phyloP scores from a whole-genome alignment of 1,139 yeast species.

The Blastobotrys ciferrii region DNA sequence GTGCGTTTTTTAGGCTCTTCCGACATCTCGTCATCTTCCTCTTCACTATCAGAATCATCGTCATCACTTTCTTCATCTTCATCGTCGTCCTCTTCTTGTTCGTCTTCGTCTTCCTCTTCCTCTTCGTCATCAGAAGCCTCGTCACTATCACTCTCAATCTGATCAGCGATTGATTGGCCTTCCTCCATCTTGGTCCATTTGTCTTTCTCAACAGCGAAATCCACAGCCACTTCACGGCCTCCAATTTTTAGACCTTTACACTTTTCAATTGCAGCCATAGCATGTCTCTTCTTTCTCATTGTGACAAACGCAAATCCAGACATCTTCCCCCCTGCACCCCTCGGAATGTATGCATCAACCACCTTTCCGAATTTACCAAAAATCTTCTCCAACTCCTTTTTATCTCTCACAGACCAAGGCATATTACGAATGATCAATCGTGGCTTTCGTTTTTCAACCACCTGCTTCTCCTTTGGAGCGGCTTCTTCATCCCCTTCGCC shows the following conservation, averaged over 20 bases:
- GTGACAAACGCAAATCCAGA: conserved; percentile 94
- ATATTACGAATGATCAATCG: conserved; percentile 84
- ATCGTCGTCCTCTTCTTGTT: conserved; percentile 29
- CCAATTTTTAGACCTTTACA: conserved; percentile 72
- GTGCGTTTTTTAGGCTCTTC: conserved; percentile 35
- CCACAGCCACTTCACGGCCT: conserved; percentile 92
- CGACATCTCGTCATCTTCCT: conserved; percentile 29
- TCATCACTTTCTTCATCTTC: conserved; percentile 30
- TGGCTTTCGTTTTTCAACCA: conserved; percentile 64
- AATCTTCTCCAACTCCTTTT: conserved; percentile 63
- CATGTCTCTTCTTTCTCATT: conserved; percentile 77
- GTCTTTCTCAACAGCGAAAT: conserved; percentile 84
- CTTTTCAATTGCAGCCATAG: conserved; percentile 77
- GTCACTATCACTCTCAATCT: conserved; percentile 35
- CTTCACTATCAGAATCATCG: conserved; percentile 32
- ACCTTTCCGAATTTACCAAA: conserved; percentile 84
- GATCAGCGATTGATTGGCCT: conserved; percentile 27
- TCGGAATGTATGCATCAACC: conserved; percentile 84
- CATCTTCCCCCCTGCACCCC: conserved; percentile 85
- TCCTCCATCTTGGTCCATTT: conserved; percentile 60
- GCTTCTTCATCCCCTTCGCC: conserved; percentile 27
- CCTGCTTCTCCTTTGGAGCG: conserved; percentile 25
- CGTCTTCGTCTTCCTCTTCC: conserved; percentile 31
- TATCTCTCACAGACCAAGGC: conserved; percentile 92
- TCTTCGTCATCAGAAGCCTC: conserved; percentile 33